A percentile compares a stretch with the other conserved stretches of the same genome.
phyloP scores from a whole-genome alignment of 2,329 filamentous ascomycete genomes.

The Claviceps digitariae region DNA sequence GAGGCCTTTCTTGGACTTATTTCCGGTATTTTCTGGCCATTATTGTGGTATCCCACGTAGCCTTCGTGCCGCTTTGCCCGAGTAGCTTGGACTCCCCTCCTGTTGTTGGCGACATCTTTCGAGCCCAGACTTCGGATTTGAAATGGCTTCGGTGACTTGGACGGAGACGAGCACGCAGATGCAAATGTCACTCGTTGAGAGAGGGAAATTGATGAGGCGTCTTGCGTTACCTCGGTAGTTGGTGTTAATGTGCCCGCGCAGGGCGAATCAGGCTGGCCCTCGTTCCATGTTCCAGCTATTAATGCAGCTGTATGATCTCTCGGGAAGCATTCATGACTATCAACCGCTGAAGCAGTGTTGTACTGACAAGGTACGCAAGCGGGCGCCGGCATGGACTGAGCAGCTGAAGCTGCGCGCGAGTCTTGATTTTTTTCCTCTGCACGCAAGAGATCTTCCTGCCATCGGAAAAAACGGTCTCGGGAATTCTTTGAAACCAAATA shows the following conservation, averaged over 20 bases:
- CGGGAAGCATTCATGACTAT: constrained; percentile 13
- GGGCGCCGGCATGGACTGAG: constrained; percentile 7
- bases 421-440: constrained; percentile 35
- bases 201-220: constrained; percentile 8
- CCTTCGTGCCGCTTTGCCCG: constrained; percentile 1
- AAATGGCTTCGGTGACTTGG: background rate
- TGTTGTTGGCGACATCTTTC: background rate
- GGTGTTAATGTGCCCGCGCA: constrained; percentile 15
- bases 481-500: constrained; percentile 69
- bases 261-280: constrained; percentile 48
- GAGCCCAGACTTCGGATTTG: background rate
- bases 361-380: constrained; percentile 18
- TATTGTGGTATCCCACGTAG: background rate
- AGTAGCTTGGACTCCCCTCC: background rate
- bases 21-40: background rate
- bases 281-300: constrained; percentile 45
- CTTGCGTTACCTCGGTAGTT: constrained; percentile 9
- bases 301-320: constrained; percentile 42
- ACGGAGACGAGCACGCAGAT: background rate
- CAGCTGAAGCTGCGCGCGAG: constrained; percentile 8
- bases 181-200: background rate
- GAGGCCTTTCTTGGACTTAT: background rate
- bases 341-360: constrained; percentile 17
- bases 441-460: constrained; percentile 59
- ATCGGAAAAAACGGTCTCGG: constrained; percentile 63